Conservation (phyloP, 148 eudicot species). For the Nyssa sinensis region DNA sequence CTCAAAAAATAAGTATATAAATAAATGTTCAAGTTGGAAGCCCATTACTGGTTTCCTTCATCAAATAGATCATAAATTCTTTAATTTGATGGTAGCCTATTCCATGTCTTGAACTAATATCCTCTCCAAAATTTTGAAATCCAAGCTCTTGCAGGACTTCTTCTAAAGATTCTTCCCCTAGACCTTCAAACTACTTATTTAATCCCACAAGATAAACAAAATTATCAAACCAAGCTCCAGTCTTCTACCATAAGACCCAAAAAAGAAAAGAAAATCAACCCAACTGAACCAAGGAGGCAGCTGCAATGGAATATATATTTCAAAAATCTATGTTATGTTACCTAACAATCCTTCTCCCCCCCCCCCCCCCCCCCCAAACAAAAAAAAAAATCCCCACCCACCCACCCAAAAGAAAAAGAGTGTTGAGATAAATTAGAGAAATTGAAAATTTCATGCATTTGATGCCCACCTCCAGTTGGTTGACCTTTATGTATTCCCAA, state of each 20-base stretch:
- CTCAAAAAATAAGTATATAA: neutral
- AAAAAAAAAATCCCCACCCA: too few species aligned
- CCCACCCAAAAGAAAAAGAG: too few species aligned
- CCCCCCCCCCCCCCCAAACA: too few species aligned
- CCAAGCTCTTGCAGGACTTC: neutral
- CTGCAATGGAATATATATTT: neutral
- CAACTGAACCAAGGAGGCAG: neutral
- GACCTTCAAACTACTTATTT: neutral
- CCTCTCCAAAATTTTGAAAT: too few species aligned
- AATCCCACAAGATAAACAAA: neutral
- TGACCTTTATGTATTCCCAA: conserved; percentile 56
- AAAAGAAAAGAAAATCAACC: neutral
- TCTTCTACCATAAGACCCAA: too few species aligned
- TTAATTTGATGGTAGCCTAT: too few species aligned
- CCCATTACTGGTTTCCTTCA: too few species aligned
- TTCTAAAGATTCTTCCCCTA: neutral
- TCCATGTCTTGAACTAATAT: too few species aligned
- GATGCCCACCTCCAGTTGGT: conserved; percentile 57
- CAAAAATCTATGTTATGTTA: neutral
- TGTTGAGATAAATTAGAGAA: neutral
- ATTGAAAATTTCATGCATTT: conserved; percentile 20
- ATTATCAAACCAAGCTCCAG: neutral
- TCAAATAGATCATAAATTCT: too few species aligned
- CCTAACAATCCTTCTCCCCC: too few species aligned
- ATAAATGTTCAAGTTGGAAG: neutral